Evolutionary conservation across 1,139 yeast genomes (phyloP).

Genomic region (Entelexis sorbosivorans): DNA sequence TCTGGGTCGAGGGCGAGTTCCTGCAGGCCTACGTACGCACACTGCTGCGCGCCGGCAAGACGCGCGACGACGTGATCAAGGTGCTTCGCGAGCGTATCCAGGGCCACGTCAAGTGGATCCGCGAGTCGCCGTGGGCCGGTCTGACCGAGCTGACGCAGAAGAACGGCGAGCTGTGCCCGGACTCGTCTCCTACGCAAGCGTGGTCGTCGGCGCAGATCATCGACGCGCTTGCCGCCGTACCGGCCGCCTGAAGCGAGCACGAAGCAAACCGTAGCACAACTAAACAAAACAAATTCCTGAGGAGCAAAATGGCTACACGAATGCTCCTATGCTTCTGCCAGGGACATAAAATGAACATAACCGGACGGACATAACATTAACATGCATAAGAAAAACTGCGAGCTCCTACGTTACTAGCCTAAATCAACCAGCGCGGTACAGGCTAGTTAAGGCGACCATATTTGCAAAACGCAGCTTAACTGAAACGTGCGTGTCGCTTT

Average conservation of each 20-base stretch:
- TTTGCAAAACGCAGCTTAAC: too few species aligned
- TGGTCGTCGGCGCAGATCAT: constrained; percentile 85
- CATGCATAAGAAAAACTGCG: not conserved
- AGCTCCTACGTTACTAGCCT: too few species aligned
- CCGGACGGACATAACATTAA: too few species aligned
- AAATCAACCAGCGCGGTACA: too few species aligned
- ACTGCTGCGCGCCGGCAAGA: constrained; percentile 29
- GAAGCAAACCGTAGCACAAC: too few species aligned
- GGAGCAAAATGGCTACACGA: too few species aligned
- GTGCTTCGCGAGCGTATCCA: constrained; percentile 43
- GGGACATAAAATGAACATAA: too few species aligned
- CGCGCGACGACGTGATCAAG: constrained; percentile 33
- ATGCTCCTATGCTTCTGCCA: too few species aligned
- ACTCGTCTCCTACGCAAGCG: constrained; percentile 92
- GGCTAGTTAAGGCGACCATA: too few species aligned
- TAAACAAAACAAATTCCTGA: not conserved
- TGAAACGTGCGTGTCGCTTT: too few species aligned
- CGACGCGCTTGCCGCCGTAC: constrained; percentile 38
- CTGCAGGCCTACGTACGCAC: constrained; percentile 64
- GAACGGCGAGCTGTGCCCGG: constrained; percentile 67
- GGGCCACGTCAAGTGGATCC: constrained; percentile 60
- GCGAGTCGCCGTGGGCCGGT: constrained; percentile 80
- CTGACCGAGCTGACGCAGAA: constrained; percentile 84
- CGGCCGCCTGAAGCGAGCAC: not conserved
- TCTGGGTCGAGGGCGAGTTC: constrained; percentile 83